Base-by-base conservation (phyloP, 2,329 filamentous ascomycete genomes). In the Ophiostoma himal-ulmi region DNA sequence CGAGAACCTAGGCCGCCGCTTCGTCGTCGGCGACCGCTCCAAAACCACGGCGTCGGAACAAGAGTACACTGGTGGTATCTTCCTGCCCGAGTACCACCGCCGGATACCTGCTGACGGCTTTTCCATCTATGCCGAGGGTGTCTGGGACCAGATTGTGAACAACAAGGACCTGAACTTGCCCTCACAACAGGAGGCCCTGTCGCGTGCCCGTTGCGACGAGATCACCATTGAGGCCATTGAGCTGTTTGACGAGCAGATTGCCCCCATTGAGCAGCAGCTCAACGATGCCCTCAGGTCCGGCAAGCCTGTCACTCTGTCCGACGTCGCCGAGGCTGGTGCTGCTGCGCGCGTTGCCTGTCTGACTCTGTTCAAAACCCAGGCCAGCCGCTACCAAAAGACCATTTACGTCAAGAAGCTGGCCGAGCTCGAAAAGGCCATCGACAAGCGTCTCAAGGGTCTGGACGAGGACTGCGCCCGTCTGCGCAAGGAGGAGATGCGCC, bases 91-190 rank as follows among this genome's bases (percentile, higher is more conserved):
- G 76, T 99, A 99, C 78, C 95, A 99, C 81, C 87, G 95, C 72
- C 87, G 95, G 71, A 99, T 99, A 73, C 95, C 95, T 13, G 95
- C 95, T 11, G 95, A 99, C 79, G 95, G 95, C n/a, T 95, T 98
- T 78, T 92, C 94, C 0, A 85, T 93, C 72, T 99, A 99, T 76
- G 94, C 95, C 0, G 89, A 95, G 78, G 93, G 94, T 57, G 88
- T 99, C 64, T 99, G 95, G 95, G 94, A 98, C 76, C 94, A 98
- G 81, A 99, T 99, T 77, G 94, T 97, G 76, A 91, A 94, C 83
- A 99, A 99, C 85, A 99, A 99, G 81, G 95, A 99, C 77, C 84
- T 99, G 70, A 95, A 99, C 80, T 81, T 99, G 71, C 95, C 95
- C 3, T 98, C 95, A 0, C 95, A 99, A 78, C 95, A 99, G 81